Percentiles rank a stretch among this genome's conserved stretches.
Evolutionary conservation across 75 land plant species (phyloP).

Genomic region (Selaginella moellendorffii): DNA sequence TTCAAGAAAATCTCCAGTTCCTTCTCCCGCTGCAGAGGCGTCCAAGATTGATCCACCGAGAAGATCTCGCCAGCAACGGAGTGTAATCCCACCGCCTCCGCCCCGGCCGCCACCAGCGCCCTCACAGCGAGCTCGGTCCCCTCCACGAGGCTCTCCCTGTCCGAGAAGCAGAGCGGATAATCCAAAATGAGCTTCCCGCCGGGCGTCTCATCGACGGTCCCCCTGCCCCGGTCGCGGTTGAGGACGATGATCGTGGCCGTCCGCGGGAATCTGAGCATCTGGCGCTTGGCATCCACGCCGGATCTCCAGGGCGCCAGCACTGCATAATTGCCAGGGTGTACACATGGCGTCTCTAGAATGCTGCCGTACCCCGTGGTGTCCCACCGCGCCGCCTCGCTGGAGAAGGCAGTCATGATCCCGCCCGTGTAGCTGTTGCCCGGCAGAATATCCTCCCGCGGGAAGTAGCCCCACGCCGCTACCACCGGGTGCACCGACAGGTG

Average conservation of each 20-base stretch:
- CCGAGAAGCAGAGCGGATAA: conserved; percentile 34
- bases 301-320: neutral
- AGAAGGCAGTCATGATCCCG: conserved; percentile 3
- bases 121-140: conserved; percentile 37
- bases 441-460: neutral
- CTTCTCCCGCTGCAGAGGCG: conserved; percentile 10
- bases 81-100: conserved; percentile 55
- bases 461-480: neutral
- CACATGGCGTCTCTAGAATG: neutral
- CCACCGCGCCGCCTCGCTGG: neutral
- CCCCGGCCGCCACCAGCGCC: conserved; percentile 66
- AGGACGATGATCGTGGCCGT: conserved; percentile 51
- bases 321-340: neutral
- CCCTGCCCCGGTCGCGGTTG: conserved; percentile 47
- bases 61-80: conserved; percentile 33
- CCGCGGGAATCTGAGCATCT: conserved; percentile 49
- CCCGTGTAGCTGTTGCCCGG: neutral
- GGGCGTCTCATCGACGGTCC: conserved; percentile 20
- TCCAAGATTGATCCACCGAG: conserved; percentile 18
- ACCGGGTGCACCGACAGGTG: conserved; percentile 2
- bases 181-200: conserved; percentile 13
- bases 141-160: conserved; percentile 26
- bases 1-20: conserved; percentile 39
- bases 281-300: conserved; percentile 40
- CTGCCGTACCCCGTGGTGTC: conserved; percentile 1